phyloP scores from a whole-genome alignment of 805 yeast species.

The Ogataea glucozyma region DNA sequence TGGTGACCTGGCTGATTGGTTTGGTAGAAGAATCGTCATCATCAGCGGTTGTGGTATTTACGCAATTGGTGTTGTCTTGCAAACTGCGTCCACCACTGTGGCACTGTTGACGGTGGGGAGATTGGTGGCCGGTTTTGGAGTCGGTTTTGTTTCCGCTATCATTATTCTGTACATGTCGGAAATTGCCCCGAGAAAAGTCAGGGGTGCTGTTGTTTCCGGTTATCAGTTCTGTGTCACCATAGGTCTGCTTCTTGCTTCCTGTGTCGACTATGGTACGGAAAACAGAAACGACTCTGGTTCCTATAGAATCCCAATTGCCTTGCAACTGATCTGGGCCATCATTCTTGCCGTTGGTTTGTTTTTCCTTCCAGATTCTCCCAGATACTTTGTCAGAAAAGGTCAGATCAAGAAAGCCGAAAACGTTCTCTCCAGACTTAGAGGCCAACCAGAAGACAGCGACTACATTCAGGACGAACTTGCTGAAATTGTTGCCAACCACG shows the following conservation, averaged over 20 bases:
- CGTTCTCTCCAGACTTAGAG: conserved; percentile 56
- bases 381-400: conserved; percentile 63
- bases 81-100: conserved; percentile 46
- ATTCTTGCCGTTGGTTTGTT: conserved; percentile 61
- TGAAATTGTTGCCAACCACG: conserved; percentile 53
- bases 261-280: conserved; percentile 69
- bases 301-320: conserved; percentile 74
- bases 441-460: conserved; percentile 47
- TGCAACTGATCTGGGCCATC: conserved; percentile 72
- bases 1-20: conserved; percentile 49
- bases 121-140: conserved; percentile 71
- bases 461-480: conserved; percentile 50
- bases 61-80: conserved; percentile 50
- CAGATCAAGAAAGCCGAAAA: conserved; percentile 56
- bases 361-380: conserved; percentile 75
- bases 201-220: conserved; percentile 76
- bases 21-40: conserved; percentile 52
- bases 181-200: conserved; percentile 72
- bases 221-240: conserved; percentile 68
- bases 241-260: conserved; percentile 70
- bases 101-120: conserved; percentile 65
- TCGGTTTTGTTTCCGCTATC: conserved; percentile 75
- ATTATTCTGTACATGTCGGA: conserved; percentile 81
- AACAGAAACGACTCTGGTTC: conserved; percentile 51
- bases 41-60: conserved; percentile 46